Conservation (phyloP, 192 early-diverging fungal species). For the Physocladia obscura region DNA sequence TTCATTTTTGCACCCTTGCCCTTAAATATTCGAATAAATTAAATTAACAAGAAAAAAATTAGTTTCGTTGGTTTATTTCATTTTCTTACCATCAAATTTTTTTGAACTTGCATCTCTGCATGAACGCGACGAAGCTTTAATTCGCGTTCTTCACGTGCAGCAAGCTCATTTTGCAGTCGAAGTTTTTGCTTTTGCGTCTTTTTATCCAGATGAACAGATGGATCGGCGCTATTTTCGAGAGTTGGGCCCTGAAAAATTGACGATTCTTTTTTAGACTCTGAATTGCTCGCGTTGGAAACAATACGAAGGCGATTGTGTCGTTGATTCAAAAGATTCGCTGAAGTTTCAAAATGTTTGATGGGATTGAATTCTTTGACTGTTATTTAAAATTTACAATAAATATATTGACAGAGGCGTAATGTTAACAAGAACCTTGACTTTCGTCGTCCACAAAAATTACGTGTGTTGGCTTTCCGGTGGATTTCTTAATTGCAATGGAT, state of each 20-base stretch:
- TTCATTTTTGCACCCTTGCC: constrained; percentile 79
- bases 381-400: no score
- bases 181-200: constrained; percentile 1
- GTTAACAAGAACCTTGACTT: no score
- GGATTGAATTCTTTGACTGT: constrained; percentile 70
- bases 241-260: no score
- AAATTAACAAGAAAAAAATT: constrained; percentile 1
- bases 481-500: no score
- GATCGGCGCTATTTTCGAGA: no score
- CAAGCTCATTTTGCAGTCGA: constrained; percentile 66
- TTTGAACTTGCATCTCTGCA: constrained; percentile 76
- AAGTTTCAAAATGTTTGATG: constrained; percentile 11
- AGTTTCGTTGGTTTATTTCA: background rate
- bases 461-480: constrained; percentile 32
- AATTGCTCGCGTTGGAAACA: background rate
- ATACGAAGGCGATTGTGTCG: constrained; percentile 41
- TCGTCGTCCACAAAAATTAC: constrained; percentile 56
- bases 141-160: constrained; percentile 74
- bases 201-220: no score
- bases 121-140: constrained; percentile 68
- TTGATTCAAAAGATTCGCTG: constrained; percentile 30
- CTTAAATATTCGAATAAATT: no score
- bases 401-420: no score
- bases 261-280: no score
- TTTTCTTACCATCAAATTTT: constrained; percentile 63